Conservation (phyloP, 306 rosid species). For the Cucurbita moschata region DNA sequence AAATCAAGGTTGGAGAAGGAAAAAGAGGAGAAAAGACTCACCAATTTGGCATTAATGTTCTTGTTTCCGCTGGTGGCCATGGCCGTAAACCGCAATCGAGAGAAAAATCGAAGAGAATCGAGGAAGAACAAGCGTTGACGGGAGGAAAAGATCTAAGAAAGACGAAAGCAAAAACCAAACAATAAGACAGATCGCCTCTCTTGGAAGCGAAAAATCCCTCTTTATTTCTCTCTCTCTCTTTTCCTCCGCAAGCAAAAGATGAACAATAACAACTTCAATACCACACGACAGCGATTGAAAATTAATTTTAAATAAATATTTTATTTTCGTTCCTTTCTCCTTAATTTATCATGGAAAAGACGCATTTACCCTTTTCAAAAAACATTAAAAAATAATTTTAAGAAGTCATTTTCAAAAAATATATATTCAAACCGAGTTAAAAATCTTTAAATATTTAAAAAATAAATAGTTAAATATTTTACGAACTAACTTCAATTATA, state of each 20-base stretch:
- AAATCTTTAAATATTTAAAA: too few relatives aligned
- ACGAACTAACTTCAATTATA: too few relatives aligned
- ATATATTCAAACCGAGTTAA: too few relatives aligned
- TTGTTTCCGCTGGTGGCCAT: conserved; percentile 56
- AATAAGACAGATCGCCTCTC: conserved; percentile 16
- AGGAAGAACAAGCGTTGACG: not conserved
- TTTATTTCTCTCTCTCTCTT: not conserved
- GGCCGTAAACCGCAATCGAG: conserved; percentile 1
- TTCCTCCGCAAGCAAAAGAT: not conserved
- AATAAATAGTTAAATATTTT: too few relatives aligned
- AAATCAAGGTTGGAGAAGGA: not conserved
- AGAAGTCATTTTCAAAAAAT: too few relatives aligned
- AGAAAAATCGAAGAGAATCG: not conserved
- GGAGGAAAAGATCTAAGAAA: not conserved
- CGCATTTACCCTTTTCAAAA: too few relatives aligned
- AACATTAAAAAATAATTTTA: too few relatives aligned
- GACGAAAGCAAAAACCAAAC: conserved; percentile 7
- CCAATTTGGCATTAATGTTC: conserved; percentile 52
- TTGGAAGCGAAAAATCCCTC: conserved; percentile 1
- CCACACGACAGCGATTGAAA: conserved; percentile 2
- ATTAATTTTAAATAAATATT: not conserved
- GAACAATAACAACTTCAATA: not conserved
- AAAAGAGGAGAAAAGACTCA: conserved; percentile 6
- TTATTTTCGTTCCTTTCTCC: not conserved
- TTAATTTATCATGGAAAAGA: too few relatives aligned